phyloP scores from a whole-genome alignment of 208 protist species.

The Balamuthia mandrillaris region DNA sequence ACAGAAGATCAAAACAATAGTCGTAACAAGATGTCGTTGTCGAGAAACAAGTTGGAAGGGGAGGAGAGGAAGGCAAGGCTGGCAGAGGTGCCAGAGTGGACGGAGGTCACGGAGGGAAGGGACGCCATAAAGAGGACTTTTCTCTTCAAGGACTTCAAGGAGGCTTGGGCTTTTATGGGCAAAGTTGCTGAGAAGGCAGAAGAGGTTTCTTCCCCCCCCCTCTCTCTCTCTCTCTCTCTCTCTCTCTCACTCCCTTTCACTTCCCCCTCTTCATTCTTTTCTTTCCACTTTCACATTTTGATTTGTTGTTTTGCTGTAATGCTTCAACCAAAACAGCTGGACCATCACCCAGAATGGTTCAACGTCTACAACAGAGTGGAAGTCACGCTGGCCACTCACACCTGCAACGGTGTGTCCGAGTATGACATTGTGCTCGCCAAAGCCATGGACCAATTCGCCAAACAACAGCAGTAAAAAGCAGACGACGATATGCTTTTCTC shows the following conservation, averaged over 20 bases:
- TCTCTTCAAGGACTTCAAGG: slow-evolving; percentile 75
- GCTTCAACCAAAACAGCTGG: slow-evolving; percentile 45
- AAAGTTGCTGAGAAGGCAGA: slow-evolving; percentile 78
- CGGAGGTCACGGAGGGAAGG: neutral
- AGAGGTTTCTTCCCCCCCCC: slow-evolving; percentile 24
- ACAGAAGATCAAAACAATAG: neutral
- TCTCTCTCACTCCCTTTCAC: neutral
- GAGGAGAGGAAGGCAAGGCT: slow-evolving; percentile 2
- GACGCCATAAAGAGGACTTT: slow-evolving; percentile 57
- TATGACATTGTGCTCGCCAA: slow-evolving; percentile 58
- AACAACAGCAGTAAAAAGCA: too few relatives aligned
- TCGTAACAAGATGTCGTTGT: neutral
- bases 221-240: neutral
- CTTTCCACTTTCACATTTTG: neutral
- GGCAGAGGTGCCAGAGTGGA: slow-evolving; percentile 23
- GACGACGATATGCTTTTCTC: too few relatives aligned
- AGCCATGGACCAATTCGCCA: slow-evolving; percentile 24
- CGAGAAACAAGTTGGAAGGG: neutral
- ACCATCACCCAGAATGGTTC: slow-evolving; percentile 92
- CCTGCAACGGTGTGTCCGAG: slow-evolving; percentile 77
- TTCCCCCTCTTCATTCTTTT: neutral
- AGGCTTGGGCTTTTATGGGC: slow-evolving; percentile 87
- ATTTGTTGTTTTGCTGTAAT: neutral
- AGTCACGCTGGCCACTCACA: slow-evolving; percentile 89
- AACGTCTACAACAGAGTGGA: slow-evolving; percentile 90